phyloP scores from a whole-genome alignment of 495 filamentous ascomycete species.

The Cairneyella variabilis region DNA sequence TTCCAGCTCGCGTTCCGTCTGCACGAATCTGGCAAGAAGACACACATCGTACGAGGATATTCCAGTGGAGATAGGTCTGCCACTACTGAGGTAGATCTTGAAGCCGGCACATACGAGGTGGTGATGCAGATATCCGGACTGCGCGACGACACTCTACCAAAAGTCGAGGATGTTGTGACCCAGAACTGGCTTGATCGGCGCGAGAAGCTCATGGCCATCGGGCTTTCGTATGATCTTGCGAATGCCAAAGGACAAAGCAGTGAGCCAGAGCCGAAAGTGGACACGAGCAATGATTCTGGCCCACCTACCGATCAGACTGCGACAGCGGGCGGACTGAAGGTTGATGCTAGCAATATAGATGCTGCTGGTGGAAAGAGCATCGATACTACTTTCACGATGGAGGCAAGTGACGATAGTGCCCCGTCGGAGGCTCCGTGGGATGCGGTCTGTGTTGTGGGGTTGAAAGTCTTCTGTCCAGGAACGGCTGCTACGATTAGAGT shows the following conservation, averaged over 20 bases:
- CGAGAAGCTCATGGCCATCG: constrained; percentile 78
- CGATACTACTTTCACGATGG: not conserved
- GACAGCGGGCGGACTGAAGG: not conserved
- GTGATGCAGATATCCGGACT: constrained; percentile 74
- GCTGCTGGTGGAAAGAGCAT: not conserved
- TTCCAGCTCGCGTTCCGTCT: constrained; percentile 80
- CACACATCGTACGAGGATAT: constrained; percentile 69
- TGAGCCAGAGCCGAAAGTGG: not conserved
- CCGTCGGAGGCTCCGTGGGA: constrained; percentile 10
- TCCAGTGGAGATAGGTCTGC: constrained; percentile 68
- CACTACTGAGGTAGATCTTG: constrained; percentile 74
- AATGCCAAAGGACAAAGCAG: constrained; percentile 60
- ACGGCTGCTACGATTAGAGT: constrained; percentile 1
- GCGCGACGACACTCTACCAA: constrained; percentile 42
- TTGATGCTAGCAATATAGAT: constrained; percentile 1
- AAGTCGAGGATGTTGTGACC: constrained; percentile 65
- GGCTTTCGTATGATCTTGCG: constrained; percentile 76
- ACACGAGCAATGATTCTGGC: not conserved
- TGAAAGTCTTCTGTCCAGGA: constrained; percentile 4
- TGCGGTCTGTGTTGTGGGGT: constrained; percentile 12
- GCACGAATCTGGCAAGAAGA: constrained; percentile 71
- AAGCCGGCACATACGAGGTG: constrained; percentile 75
- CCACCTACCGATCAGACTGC: no score
- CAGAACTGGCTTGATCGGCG: constrained; percentile 56
- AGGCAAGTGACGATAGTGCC: not conserved